phyloP scores from a whole-genome alignment of 2,329 filamentous ascomycete species.

The Cephalotrichum gorgonifer region DNA sequence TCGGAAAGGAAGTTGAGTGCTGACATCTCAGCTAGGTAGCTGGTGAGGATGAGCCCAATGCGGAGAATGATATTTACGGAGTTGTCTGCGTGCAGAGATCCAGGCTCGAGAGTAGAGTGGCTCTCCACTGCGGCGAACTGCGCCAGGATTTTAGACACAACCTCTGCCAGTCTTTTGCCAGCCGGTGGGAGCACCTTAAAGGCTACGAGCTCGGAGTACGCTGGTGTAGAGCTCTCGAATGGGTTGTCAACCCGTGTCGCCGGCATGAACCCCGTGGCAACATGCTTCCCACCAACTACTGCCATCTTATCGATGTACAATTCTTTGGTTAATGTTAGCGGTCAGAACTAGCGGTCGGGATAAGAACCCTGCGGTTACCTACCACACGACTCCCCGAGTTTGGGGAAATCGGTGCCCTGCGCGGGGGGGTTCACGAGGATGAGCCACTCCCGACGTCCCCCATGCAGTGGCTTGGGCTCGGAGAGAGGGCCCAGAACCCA shows the following conservation, averaged over 20 bases:
- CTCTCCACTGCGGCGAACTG: neutral
- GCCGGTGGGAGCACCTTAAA: slow-evolving; percentile 5
- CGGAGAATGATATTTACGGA: slow-evolving; percentile 1
- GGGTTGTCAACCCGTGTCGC: slow-evolving; percentile 6
- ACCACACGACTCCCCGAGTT: slow-evolving; percentile 3
- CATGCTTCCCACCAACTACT: neutral
- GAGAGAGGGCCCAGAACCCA: slow-evolving; percentile 8
- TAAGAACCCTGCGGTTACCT: no score
- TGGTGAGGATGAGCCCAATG: slow-evolving; percentile 2
- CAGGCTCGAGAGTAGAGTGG: neutral
- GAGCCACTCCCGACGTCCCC: slow-evolving; percentile 6
- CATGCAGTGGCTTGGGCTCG: neutral
- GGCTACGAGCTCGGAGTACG: neutral
- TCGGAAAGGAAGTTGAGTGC: slow-evolving; percentile 5
- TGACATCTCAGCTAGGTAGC: slow-evolving; percentile 7
- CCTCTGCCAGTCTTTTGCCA: neutral
- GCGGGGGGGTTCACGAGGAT: slow-evolving; percentile 6
- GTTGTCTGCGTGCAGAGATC: neutral
- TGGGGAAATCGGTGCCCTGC: slow-evolving; percentile 4
- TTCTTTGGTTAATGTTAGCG: no score
- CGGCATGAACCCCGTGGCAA: neutral
- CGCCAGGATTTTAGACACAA: neutral
- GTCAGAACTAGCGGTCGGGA: no score
- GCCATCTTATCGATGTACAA: neutral
- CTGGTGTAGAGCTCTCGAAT: slow-evolving; percentile 3